Base-by-base conservation (phyloP, 2,329 filamentous ascomycete species). In the Aspergillus sp. region DNA sequence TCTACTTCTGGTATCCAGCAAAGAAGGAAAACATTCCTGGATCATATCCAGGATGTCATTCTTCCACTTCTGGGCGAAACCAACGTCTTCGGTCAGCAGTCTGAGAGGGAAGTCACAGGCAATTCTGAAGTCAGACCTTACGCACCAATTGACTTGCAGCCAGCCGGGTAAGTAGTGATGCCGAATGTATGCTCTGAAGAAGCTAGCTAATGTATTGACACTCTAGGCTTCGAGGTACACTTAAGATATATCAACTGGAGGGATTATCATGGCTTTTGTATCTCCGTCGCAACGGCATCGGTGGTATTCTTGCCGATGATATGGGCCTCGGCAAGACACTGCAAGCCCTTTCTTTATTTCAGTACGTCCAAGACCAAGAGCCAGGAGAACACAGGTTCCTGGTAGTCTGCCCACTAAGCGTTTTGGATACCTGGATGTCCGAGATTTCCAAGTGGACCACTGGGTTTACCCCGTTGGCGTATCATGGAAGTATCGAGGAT, bases 221-320 rank as follows among this genome's bases (percentile, higher is more conserved):
- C 3, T 1, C 23, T 21, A 54, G 44, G 14, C 44, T 85, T 12
- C 79, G 66, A 2, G 83, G 83, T 0, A 75, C 65, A 0, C 79
- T 83, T 70, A 83, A 83, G 62, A 75, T 79, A 3, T 82, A 83
- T 47, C 81, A 83, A 58, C 65, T 82, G 0, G 75, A 78, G 3
- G 81, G 81, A 1, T 68, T 83, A 0, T 80, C 78, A 0, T 83
- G 82, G 63, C 72, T 83, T 7, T 64, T 80, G 0, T 76, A 80
- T 27, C 40, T 72, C 1, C 49, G 64, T 37, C 58, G 46, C 0
- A 73, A 73, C 23, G 65, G 64, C 4, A 48, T 67, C 1, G 61
- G 66, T 9, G 70, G 70, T 2, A 66, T 73, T 1, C 55, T 70
- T 0, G 67, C 56, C 0, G 70, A 72, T 43, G 70, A 68, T 6